phyloP scores from a whole-genome alignment of 2,329 filamentous ascomycete genomes.

The Aureobasidium subglaciale region DNA sequence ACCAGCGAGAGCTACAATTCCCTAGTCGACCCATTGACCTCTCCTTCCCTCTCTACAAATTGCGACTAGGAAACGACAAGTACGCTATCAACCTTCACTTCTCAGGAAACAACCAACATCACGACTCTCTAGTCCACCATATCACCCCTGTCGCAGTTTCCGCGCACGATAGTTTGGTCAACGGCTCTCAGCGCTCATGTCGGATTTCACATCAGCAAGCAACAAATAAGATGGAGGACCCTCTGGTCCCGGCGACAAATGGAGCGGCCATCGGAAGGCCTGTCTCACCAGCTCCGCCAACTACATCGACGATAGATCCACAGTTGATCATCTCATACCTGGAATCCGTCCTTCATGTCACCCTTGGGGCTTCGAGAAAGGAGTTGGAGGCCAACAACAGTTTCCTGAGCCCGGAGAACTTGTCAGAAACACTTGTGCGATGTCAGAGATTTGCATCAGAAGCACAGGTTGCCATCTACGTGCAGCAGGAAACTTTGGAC shows the following conservation, averaged over 20 bases:
- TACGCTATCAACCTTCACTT: neutral
- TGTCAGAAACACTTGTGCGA: slow-evolving; percentile 74
- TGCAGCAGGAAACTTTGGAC: slow-evolving; percentile 67
- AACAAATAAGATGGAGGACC: slow-evolving; percentile 30
- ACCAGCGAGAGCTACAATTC: neutral
- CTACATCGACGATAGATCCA: slow-evolving; percentile 33
- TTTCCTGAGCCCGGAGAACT: slow-evolving; percentile 65
- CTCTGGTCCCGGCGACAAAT: slow-evolving; percentile 29
- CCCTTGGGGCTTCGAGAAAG: slow-evolving; percentile 49
- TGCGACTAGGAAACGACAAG: neutral
- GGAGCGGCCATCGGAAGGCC: slow-evolving; percentile 27
- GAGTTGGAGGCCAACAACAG: slow-evolving; percentile 79
- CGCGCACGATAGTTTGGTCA: neutral
- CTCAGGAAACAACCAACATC: neutral
- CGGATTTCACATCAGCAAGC: neutral
- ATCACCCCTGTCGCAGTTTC: neutral
- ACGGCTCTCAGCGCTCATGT: slow-evolving; percentile 5
- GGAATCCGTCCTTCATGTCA: slow-evolving; percentile 41
- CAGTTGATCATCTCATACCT: slow-evolving; percentile 43
- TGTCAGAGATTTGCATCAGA: slow-evolving; percentile 87
- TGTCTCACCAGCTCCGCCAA: slow-evolving; percentile 21
- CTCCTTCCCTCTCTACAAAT: neutral
- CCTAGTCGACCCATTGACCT: neutral
- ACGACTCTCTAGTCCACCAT: no score
- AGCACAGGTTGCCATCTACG: slow-evolving; percentile 78